Base-by-base conservation (phyloP, 2,329 filamentous ascomycete genomes). In the Rutstroemia sydowiana region DNA sequence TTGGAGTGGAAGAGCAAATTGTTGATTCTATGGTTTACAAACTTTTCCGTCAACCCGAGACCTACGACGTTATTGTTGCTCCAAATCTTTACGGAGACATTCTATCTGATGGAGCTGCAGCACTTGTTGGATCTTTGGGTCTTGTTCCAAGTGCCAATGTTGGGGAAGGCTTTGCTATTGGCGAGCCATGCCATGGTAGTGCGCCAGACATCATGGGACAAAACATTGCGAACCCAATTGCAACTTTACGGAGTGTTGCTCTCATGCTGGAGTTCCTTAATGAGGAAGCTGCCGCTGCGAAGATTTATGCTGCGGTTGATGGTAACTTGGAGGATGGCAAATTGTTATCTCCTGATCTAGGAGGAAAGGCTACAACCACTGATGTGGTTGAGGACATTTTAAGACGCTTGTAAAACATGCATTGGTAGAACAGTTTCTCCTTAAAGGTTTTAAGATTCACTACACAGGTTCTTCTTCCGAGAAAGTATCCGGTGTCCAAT, bases 1-100 rank as follows among this genome's bases (percentile, higher is more conserved):
- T 95, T 49, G 72, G 73, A 39, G 77, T 96, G 50, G 93, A 97
- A 72, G 93, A 97, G 77, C 93, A 98, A 75, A 98, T 98, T 62
- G 92, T 98, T 57, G 93, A 98, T 73, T 92, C 86, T 56, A 98
- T 98, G 93, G 90, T 97, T 53, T 97, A 97, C 82, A 97, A 97
- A 77, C 86, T 98, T 52, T 97, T 97, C 83, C 88, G 92, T 57
- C 89, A 97, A 72, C 93, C 93, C 40, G 79, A 85, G 65, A 86
- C 85, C 66, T 98, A 97, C 81, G 93, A 98, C 69, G 92, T 97
- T 60, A 95, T 98, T 62, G 93, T 98, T 43, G 93, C 92, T 8
- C 93, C 92, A 48, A 97, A 97, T 74, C 79, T 98, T 56, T 97
- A 98, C 73, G 93, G 93, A 61, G 93, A 98, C 71, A 93, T 98